Evolutionary conservation across 1,284 basidiomycete species (phyloP), one percentile per base, ranked within the genome.

Genomic region (Xerocomus nothofagi): DNA sequence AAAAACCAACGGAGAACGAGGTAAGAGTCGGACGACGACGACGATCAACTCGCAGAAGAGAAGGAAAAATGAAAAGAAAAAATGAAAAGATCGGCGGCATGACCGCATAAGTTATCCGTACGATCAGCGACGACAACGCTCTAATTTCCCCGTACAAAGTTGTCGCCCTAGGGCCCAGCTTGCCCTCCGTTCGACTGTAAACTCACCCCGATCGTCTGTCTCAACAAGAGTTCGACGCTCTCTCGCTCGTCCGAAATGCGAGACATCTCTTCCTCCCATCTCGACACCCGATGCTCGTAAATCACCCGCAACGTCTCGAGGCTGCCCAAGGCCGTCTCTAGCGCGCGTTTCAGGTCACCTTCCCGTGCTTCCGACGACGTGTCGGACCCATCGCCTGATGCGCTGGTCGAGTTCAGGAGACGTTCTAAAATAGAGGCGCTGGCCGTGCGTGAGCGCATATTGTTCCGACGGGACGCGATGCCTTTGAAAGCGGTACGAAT

Each of bases 211-310:
- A 88, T 68, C 3, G 83, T 79, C 67, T 88, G 84, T 54, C 71
- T 71, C 40, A 89, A 65, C 43, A 88, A 67, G 48, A 86, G 55
- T 55, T 84, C 81, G 5, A 88, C 80, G 14, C 74, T 69, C 60
- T 86, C 82, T n/a, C 83, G 70, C 52, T 90, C 87, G 30, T 84
- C 81, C 41, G 73, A 71, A 49, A 86, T 73, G 52, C 78, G 71
- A 26, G 74, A 66, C 77, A 88, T 83, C 70, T 88, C 87, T 23
- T 86, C 84, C 29, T 75, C 68, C 81, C 85, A 86, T 32, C 86
- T 71, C 40, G 75, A 73, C 65, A 86, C 84, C 15, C 85, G 71
- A 54, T 82, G 76, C 26, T 82, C 82, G 51, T 86, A 88, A 36
- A 89, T 82, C 36, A 72, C 67, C 20, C 81, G 76, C 44, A 89